These are phyloP conservation scores for Cercospora citrullina DNA, from an alignment of 2,329 filamentous ascomycete species.

Conservation along the genomic window DNA sequence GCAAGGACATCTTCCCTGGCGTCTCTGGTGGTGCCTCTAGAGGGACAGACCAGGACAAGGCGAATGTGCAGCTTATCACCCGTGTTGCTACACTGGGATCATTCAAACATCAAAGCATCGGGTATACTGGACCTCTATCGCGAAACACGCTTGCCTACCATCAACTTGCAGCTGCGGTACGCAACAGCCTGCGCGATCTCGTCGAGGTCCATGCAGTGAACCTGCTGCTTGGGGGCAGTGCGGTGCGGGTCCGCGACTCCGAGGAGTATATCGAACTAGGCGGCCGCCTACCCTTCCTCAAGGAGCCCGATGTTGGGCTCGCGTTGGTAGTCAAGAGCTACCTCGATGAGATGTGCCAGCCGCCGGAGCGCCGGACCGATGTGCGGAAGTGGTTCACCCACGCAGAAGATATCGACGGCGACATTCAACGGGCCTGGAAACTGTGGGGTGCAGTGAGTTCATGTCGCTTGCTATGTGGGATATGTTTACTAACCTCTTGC, in stretches of 20 bases:
- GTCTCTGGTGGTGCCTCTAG: conserved; percentile 61
- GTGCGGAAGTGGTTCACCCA: conserved; percentile 61
- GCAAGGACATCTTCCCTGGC: conserved; percentile 61
- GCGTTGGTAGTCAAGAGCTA: conserved; percentile 80
- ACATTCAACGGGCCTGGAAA: conserved; percentile 61
- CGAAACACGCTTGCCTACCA: conserved; percentile 85
- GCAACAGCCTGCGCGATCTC: conserved; percentile 76
- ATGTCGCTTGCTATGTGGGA: neutral
- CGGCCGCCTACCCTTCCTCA: conserved; percentile 66
- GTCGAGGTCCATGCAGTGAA: conserved; percentile 78
- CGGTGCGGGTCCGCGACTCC: conserved; percentile 57
- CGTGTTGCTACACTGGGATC: conserved; percentile 81
- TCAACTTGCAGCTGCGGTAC: conserved; percentile 76
- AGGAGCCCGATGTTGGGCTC: conserved; percentile 71
- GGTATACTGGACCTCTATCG: conserved; percentile 92
- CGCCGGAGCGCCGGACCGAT: conserved; percentile 54
- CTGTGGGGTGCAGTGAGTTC: conserved; percentile 64
- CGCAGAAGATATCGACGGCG: conserved; percentile 57
- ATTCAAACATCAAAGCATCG: conserved; percentile 77
- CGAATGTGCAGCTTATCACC: conserved; percentile 77
- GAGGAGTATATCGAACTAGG: conserved; percentile 60
- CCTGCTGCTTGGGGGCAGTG: conserved; percentile 79
- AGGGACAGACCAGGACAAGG: conserved; percentile 68
- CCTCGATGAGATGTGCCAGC: conserved; percentile 67
- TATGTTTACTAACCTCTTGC: conserved; percentile 11